Base-by-base conservation (phyloP, 345 rosid species). In the Theobroma cacao region DNA sequence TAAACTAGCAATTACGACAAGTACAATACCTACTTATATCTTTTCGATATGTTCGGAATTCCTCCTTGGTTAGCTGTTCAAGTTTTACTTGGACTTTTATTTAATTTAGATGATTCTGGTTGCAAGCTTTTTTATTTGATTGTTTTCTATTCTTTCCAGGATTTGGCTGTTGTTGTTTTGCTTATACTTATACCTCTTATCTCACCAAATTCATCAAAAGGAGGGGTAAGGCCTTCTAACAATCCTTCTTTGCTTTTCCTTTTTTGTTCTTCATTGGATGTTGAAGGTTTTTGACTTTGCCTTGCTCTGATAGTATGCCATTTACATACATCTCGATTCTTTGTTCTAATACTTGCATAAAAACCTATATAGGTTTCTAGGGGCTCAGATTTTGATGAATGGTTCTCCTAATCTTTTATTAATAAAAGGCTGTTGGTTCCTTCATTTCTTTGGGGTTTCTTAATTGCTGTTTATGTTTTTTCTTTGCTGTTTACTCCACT, bases 101-200 rank as follows among this genome's bases (percentile, higher is more conserved):
- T 75, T 55, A 53, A 31, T 74, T 59, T 59, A n/a, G 73, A 47
- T 31, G 12, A 9, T 71, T 77, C 28, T 73, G 73, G 55, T 48
- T 74, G 75, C 30, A 38, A 56, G 30, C 62, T 22, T 61, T 20
- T 58, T 38, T 30, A 67, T 45, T 36, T 72, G 69, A 53, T 63
- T 72, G 20, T 18, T 40, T 34, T 60, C 7, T 55, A 34, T 69
- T 76, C 76, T 79, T 73, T 85, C 15, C 97, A 96, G 98, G 99
- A 96, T 87, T 87, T 96, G 88, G 99, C 99, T 77, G 99, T 94
- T 75, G 97, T 93, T 79, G 99, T 94, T 73, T 82, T 96, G 88
- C 93, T 96, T 69, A 96, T 96, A 81, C 97, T 96, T 78, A 96
- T 96, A 84, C 98, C 99, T 82, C 99, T 96, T 82, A 87, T 96